Percentiles rank a stretch among this genome's conserved stretches.
Conservation (phyloP, 2,329 filamentous ascomycete species). For the Colletotrichum lupini region DNA sequence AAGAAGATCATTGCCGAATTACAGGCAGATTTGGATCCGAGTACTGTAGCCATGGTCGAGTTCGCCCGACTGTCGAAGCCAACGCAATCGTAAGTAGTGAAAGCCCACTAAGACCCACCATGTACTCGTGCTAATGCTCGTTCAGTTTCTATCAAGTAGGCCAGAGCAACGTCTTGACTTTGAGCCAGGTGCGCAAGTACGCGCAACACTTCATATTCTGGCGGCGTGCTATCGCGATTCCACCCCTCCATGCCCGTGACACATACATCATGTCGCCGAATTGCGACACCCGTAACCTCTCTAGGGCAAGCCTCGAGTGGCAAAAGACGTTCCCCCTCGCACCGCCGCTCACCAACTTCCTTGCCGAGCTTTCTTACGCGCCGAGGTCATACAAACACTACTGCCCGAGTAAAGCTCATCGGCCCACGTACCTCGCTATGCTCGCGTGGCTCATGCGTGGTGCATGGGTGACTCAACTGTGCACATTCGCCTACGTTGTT, state of each 20-base stretch:
- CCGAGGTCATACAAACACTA: constrained; percentile 86
- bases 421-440: constrained; percentile 88
- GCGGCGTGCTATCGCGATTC: constrained; percentile 91
- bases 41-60: constrained; percentile 82
- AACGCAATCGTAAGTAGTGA: constrained; percentile 65
- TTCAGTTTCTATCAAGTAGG: constrained; percentile 74
- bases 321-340: constrained; percentile 83
- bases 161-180: constrained; percentile 76
- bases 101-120: too few species aligned
- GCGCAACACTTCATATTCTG: constrained; percentile 96
- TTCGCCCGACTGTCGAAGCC: constrained; percentile 81
- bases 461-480: constrained; percentile 93
- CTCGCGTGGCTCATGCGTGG: constrained; percentile 93
- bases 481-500: constrained; percentile 90
- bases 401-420: constrained; percentile 88
- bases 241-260: constrained; percentile 88
- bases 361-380: constrained; percentile 83
- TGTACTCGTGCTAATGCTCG: neutral
- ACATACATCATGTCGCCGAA: constrained; percentile 93
- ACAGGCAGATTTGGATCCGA: constrained; percentile 79
- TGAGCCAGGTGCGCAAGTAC: constrained; percentile 85
- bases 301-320: constrained; percentile 77
- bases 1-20: constrained; percentile 79
- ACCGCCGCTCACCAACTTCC: constrained; percentile 85
- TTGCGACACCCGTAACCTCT: constrained; percentile 79